phyloP scores from a whole-genome alignment of 257 asterid species.

The Asclepias syriaca region DNA sequence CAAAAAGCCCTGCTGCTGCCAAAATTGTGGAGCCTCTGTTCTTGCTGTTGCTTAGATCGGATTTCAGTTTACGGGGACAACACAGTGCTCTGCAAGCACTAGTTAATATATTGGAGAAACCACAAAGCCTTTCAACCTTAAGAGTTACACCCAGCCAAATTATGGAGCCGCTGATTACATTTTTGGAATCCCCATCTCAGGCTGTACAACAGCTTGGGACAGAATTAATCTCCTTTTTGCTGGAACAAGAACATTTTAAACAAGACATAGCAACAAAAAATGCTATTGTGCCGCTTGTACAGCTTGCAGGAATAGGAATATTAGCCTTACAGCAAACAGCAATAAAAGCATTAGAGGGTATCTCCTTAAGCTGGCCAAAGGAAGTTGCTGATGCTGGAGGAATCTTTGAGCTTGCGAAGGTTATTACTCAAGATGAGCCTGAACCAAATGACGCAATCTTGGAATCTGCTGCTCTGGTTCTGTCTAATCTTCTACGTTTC shows the following conservation, averaged over 20 bases:
- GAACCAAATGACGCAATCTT: constrained; percentile 55
- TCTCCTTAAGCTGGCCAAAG: constrained; percentile 79
- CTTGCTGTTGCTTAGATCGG: constrained; percentile 55
- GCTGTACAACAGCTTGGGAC: constrained; percentile 86
- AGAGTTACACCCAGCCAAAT: constrained; percentile 71
- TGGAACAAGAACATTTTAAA: constrained; percentile 78
- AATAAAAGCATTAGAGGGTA: constrained; percentile 62
- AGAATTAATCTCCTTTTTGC: constrained; percentile 72
- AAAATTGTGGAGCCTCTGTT: constrained; percentile 79
- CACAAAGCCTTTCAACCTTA: constrained; percentile 60
- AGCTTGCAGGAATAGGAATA: constrained; percentile 72
- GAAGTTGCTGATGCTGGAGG: constrained; percentile 87
- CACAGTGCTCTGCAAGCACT: constrained; percentile 91
- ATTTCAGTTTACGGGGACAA: constrained; percentile 77
- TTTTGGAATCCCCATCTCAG: constrained; percentile 77
- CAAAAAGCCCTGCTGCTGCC: constrained; percentile 59
- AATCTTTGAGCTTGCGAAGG: constrained; percentile 69
- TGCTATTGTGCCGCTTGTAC: constrained; percentile 83
- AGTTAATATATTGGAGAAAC: constrained; percentile 84
- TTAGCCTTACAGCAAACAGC: constrained; percentile 73
- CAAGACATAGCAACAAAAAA: constrained; percentile 66
- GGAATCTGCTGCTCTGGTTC: constrained; percentile 79
- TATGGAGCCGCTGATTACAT: constrained; percentile 63
- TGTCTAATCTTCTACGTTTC: constrained; percentile 51
- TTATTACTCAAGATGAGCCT: constrained; percentile 71